Percentiles rank a stretch among this genome's conserved stretches.
These are phyloP conservation scores for Iris macrosiphon DNA, from an alignment of 106 monocot species.

Conservation along the genomic window DNA sequence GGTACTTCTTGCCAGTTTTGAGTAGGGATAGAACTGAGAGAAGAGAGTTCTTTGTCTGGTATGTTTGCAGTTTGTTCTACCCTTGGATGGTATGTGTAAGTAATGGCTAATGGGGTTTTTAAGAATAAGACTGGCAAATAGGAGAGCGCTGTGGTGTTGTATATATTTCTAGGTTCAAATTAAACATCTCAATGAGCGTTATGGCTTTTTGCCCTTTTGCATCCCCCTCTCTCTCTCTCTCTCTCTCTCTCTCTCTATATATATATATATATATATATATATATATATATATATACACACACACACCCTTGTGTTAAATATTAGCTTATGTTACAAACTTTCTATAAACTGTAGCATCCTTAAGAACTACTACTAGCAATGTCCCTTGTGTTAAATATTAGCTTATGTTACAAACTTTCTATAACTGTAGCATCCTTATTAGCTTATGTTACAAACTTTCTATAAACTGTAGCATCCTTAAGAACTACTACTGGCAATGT, in stretches of 20 bases:
- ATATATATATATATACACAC: too few relatives aligned
- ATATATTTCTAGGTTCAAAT: constrained; percentile 10
- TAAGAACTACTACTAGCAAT: too few relatives aligned
- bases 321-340: too few relatives aligned
- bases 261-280: not conserved
- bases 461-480: too few relatives aligned
- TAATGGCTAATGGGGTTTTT: not conserved
- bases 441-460: too few relatives aligned
- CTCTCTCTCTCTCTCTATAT: not conserved
- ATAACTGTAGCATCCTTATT: too few relatives aligned
- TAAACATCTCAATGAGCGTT: not conserved
- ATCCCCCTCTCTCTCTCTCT: constrained; percentile 3
- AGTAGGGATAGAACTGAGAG: constrained; percentile 16
- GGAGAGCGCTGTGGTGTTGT: not conserved
- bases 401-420: too few relatives aligned
- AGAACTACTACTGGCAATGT: too few relatives aligned
- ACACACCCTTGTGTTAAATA: too few relatives aligned
- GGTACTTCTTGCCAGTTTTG: constrained; percentile 77
- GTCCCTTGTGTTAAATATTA: too few relatives aligned
- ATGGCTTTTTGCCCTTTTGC: constrained; percentile 2
- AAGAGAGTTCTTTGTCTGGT: not conserved
- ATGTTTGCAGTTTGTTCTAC: constrained; percentile 7
- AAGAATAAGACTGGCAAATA: not conserved
- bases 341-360: too few relatives aligned
- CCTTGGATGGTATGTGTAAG: constrained; percentile 24